Conservation (phyloP, 192 early-diverging fungal genomes). For the Podila verticillata region DNA sequence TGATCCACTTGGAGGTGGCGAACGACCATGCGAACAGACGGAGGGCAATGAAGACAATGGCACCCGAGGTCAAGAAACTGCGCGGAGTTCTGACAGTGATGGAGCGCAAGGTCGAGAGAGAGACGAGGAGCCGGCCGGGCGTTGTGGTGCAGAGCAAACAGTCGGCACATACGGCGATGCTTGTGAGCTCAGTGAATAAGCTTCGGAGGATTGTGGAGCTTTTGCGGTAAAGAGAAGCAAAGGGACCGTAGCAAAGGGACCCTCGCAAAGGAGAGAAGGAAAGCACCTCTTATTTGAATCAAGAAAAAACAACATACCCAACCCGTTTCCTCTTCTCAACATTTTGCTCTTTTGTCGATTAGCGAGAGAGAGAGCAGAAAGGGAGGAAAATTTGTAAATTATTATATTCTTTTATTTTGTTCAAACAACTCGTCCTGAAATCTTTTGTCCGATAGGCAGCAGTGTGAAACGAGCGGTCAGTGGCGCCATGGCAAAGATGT, state of each 20-base stretch:
- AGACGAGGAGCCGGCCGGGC: slow-evolving; percentile 1
- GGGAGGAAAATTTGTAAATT: not conserved
- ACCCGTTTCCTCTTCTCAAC: not conserved
- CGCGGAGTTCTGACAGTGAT: slow-evolving; percentile 32
- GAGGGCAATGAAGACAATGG: slow-evolving; percentile 17
- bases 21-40: slow-evolving; percentile 11
- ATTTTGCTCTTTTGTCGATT: not conserved
- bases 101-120: slow-evolving; percentile 42
- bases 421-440: slow-evolving; percentile 28
- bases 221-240: slow-evolving; percentile 1
- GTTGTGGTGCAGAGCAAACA: not conserved
- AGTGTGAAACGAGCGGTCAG: slow-evolving; percentile 66
- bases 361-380: not conserved
- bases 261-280: not conserved
- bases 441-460: slow-evolving; percentile 63
- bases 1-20: slow-evolving; percentile 38
- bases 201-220: slow-evolving; percentile 30
- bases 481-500: slow-evolving; percentile 64
- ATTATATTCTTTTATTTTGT: not conserved
- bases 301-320: not conserved
- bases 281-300: not conserved
- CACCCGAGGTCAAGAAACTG: slow-evolving; percentile 36
- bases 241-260: too few species aligned
- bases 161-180: not conserved
- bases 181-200: slow-evolving; percentile 20